Base-by-base conservation (phyloP, 1,284 basidiomycete genomes). In the Trametes polyzona region DNA sequence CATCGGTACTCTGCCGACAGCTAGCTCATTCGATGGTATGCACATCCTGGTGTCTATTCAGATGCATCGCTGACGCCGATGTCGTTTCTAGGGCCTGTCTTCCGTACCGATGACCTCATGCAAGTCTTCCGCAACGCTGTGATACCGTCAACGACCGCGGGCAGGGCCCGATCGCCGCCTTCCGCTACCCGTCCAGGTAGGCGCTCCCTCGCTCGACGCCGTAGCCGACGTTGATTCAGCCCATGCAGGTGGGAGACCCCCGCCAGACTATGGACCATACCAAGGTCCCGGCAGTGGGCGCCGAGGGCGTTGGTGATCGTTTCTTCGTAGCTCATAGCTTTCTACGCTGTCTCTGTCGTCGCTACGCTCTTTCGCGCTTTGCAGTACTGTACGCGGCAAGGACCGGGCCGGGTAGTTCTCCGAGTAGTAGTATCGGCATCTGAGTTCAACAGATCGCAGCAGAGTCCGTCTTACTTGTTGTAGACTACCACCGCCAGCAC, bases 41-140 rank as follows among this genome's bases (percentile, higher is more conserved):
- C 81, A 10, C 30, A 61, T 37, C 52, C 35, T 61, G 33, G 24
- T 48, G 59, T 42, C 55, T 36, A 50, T 8, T 19, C 21, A 27
- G 11, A 19, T 6, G 8, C 3, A 32, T 55, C 26, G 24, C 51
- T 35, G 50, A 23, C 43, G 19, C 36, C 17, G 16, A 3, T 6
- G 14, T 16, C 10, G 16, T 26, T 27, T 24, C 9, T 62, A 94
- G 93, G 93, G 2, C 93, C 93, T 16, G 81, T 93, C 33, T 95
- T 95, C 77, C 82, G 90, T 51, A 88, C 89, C 2, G 93, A 95
- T 47, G 93, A 95, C 71, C 77, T 95, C 30, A 87, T 96, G 82
- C 87, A 87, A 59, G 69, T 93, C 21, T 86, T 93, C 70, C 79
- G 84, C 42, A 88, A 83, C 67, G 88, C 89, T 46, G 83, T 88